Conservation (phyloP, 495 filamentous ascomycete species). For the Lasiosphaeria miniovina region DNA sequence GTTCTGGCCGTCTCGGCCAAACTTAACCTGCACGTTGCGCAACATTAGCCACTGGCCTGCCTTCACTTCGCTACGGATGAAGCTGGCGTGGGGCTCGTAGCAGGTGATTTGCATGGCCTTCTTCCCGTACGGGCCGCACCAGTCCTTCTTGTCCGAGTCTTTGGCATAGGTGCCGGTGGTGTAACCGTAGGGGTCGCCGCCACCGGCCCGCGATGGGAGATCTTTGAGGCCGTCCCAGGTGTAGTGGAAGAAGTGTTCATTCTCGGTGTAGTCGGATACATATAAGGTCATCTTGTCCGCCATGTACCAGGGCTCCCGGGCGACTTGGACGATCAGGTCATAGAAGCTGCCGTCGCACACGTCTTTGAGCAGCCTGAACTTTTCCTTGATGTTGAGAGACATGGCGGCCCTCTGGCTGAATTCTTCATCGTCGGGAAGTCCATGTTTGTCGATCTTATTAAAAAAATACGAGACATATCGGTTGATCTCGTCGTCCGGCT, state of each 20-base stretch:
- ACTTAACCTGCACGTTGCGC: slow-evolving; percentile 70
- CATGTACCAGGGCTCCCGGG: slow-evolving; percentile 56
- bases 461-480: slow-evolving; percentile 43
- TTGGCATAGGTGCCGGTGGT: slow-evolving; percentile 6
- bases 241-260: slow-evolving; percentile 58
- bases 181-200: slow-evolving; percentile 36
- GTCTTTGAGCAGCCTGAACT: slow-evolving; percentile 66
- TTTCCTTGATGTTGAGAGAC: slow-evolving; percentile 47
- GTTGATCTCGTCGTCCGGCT: slow-evolving; percentile 25
- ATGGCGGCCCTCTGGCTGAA: slow-evolving; percentile 42
- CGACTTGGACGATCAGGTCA: slow-evolving; percentile 74
- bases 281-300: slow-evolving; percentile 60
- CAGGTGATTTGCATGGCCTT: slow-evolving; percentile 69
- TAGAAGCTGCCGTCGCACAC: slow-evolving; percentile 54
- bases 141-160: slow-evolving; percentile 29
- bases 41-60: slow-evolving; percentile 61
- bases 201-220: slow-evolving; percentile 22
- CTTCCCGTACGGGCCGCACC: slow-evolving; percentile 77
- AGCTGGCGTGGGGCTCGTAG: slow-evolving; percentile 65
- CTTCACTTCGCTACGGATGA: slow-evolving; percentile 52
- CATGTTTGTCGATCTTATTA: slow-evolving; percentile 37
- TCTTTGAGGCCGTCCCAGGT: slow-evolving; percentile 41
- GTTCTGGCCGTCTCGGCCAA: slow-evolving; percentile 43
- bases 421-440: slow-evolving; percentile 41
- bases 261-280: slow-evolving; percentile 82